These are phyloP conservation scores for Bolboschoenus planiculmis DNA, from an alignment of 176 grass and related monocot species.

Conservation along the genomic window DNA sequence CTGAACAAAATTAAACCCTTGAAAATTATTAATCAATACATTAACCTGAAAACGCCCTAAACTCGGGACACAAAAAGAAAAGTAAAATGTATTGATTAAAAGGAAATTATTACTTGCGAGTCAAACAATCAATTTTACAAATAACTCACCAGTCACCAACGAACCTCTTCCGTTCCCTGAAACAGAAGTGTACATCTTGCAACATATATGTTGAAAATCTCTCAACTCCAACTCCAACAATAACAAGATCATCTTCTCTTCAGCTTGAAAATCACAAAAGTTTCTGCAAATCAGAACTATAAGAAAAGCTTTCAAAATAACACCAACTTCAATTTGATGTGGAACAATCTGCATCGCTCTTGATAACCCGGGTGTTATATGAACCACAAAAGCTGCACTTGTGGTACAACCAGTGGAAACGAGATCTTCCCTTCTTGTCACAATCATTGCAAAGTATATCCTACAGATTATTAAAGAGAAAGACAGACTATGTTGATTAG, in stretches of 20 bases:
- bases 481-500: neutral
- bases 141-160: neutral
- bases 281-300: neutral
- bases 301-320: slow-evolving; percentile 24
- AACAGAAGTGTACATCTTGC: slow-evolving; percentile 30
- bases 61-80: neutral
- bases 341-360: slow-evolving; percentile 42
- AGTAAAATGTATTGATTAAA: neutral
- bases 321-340: slow-evolving; percentile 36
- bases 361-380: slow-evolving; percentile 86
- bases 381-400: slow-evolving; percentile 70
- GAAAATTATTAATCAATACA: neutral
- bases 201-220: slow-evolving; percentile 9
- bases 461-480: slow-evolving; percentile 27
- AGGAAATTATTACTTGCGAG: neutral
- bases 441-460: slow-evolving; percentile 93
- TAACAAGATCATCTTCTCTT: neutral
- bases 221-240: neutral
- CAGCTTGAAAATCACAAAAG: slow-evolving; percentile 19
- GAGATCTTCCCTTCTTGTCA: slow-evolving; percentile 52
- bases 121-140: neutral
- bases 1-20: no score
- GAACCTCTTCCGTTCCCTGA: slow-evolving; percentile 3
- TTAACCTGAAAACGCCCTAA: neutral
- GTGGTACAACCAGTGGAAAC: slow-evolving; percentile 88